phyloP scores from a whole-genome alignment of 257 asterid genomes.

The Ocimum tenuiflorum region DNA sequence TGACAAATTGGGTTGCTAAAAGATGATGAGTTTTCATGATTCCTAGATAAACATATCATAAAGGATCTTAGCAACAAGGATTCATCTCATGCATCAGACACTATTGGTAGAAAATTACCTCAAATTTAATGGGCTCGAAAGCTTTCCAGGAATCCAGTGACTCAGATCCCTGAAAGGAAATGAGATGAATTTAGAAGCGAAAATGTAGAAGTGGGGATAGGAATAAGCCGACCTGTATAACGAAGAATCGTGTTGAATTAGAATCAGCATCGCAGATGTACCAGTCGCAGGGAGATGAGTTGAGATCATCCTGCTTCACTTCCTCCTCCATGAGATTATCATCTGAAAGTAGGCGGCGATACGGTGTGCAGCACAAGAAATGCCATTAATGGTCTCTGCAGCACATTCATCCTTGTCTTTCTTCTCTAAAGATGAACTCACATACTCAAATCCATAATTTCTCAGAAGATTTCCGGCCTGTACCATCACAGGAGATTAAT shows the following conservation, averaged over 20 bases:
- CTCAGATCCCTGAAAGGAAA: constrained; percentile 62
- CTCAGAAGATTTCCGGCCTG: constrained; percentile 61
- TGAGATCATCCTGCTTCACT: constrained; percentile 86
- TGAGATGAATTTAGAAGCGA: neutral
- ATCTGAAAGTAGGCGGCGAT: constrained; percentile 85
- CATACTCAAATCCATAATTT: constrained; percentile 36
- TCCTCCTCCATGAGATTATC: constrained; percentile 85
- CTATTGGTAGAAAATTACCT: constrained; percentile 36
- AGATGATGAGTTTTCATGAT: too few relatives aligned
- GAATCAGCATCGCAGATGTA: constrained; percentile 77
- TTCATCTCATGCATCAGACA: too few relatives aligned
- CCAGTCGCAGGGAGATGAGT: constrained; percentile 92
- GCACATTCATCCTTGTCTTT: too few relatives aligned
- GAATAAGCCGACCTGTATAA: constrained; percentile 55
- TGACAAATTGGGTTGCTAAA: too few relatives aligned
- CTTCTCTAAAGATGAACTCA: constrained; percentile 70
- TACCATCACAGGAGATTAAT: neutral
- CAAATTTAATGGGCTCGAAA: constrained; percentile 72
- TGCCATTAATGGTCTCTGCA: too few relatives aligned
- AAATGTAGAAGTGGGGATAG: too few relatives aligned
- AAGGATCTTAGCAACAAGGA: too few relatives aligned
- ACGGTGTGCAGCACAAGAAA: constrained; percentile 59
- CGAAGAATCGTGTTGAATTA: constrained; percentile 67
- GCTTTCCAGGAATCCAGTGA: constrained; percentile 87
- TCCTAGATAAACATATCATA: too few relatives aligned